Conservation (phyloP, 164 flowering plant species). For the Piper betle region DNA sequence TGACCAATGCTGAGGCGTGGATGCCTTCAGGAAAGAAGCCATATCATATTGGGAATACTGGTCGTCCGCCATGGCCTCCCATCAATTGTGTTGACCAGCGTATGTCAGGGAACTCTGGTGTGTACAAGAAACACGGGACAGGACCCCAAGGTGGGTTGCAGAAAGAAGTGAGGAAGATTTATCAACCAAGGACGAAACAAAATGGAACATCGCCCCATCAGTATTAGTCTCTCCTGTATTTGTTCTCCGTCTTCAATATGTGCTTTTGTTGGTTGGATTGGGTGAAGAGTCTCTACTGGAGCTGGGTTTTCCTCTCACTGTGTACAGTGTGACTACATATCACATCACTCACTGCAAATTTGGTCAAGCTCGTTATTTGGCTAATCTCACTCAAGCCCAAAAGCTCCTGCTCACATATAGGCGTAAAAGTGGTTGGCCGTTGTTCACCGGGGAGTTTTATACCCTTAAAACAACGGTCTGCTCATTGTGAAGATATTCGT, state of each 20-base stretch:
- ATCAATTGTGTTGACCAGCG: slow-evolving; percentile 46
- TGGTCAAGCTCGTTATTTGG: too few relatives aligned
- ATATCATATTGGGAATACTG: slow-evolving; percentile 15
- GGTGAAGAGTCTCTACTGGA: background rate
- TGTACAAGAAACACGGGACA: slow-evolving; percentile 21
- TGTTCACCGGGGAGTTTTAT: too few relatives aligned
- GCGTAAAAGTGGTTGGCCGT: too few relatives aligned
- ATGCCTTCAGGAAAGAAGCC: slow-evolving; percentile 4
- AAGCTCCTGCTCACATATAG: too few relatives aligned
- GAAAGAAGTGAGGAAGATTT: slow-evolving; percentile 43
- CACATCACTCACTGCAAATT: too few relatives aligned
- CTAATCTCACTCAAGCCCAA: too few relatives aligned
- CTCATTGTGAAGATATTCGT: too few relatives aligned
- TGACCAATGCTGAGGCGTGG: slow-evolving; percentile 16
- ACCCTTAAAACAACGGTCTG: too few relatives aligned
- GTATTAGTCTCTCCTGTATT: background rate
- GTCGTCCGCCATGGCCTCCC: slow-evolving; percentile 55
- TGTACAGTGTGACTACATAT: background rate
- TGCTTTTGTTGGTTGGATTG: background rate
- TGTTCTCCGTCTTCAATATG: background rate
- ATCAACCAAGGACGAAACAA: slow-evolving; percentile 31
- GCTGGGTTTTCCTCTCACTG: background rate
- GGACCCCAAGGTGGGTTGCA: slow-evolving; percentile 13
- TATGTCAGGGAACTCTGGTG: slow-evolving; percentile 15
- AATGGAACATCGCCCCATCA: background rate